Percentiles rank a stretch among this genome's conserved stretches.
phyloP scores from a whole-genome alignment of 352 stramenopile genomes.

The Globisporangium cystogenes region DNA sequence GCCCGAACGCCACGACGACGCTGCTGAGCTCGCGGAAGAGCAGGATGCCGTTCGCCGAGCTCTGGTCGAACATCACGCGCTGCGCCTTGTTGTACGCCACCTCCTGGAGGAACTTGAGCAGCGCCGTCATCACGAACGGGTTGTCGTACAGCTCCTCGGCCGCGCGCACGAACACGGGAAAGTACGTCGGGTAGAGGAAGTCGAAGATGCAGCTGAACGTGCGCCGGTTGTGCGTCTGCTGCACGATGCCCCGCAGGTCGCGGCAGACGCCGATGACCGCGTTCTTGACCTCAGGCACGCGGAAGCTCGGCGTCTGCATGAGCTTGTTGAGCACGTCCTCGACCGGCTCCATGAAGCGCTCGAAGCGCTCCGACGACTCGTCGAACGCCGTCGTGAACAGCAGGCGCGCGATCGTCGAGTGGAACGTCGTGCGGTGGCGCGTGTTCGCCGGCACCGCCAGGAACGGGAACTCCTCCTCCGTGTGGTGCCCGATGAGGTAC shows the following conservation, averaged over 20 bases:
- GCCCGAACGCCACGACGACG: slow-evolving; percentile 94
- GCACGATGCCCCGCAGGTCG: slow-evolving; percentile 95
- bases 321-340: slow-evolving; percentile 80
- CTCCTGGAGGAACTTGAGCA: slow-evolving; percentile 98
- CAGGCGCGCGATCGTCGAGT: slow-evolving; percentile 95
- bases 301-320: slow-evolving; percentile 71
- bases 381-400: slow-evolving; percentile 95
- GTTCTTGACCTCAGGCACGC: slow-evolving; percentile 70
- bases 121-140: slow-evolving; percentile 92
- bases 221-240: slow-evolving; percentile 94
- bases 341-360: slow-evolving; percentile 95
- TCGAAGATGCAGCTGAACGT: slow-evolving; percentile 98
- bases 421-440: slow-evolving; percentile 96
- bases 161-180: slow-evolving; percentile 93
- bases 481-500: slow-evolving; percentile 96
- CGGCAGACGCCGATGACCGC: slow-evolving; percentile 95
- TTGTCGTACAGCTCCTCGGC: slow-evolving; percentile 93
- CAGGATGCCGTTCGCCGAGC: slow-evolving; percentile 96
- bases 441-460: slow-evolving; percentile 91
- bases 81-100: slow-evolving; percentile 94
- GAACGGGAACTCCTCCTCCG: slow-evolving; percentile 97
- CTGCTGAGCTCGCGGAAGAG: slow-evolving; percentile 96
- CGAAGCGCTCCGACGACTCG: slow-evolving; percentile 92
- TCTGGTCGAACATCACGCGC: slow-evolving; percentile 98
- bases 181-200: slow-evolving; percentile 95